Evolutionary conservation across 768 basidiomycete species (phyloP), one percentile per base, ranked within the genome.

Genomic region (Leccinum broughii): DNA sequence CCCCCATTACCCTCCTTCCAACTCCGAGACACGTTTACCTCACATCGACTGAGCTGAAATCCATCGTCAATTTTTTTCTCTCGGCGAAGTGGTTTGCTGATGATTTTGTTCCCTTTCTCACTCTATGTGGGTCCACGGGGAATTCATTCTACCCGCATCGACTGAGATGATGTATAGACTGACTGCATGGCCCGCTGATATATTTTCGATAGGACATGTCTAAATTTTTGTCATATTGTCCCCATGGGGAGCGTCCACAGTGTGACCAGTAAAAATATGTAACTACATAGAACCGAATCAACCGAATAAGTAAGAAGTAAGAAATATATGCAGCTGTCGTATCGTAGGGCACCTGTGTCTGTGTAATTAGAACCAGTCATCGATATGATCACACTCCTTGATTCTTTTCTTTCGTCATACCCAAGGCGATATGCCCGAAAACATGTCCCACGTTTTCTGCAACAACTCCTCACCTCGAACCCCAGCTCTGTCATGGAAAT

Each of bases 401-500:
- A 3, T n/a, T n/a, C 61, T 41, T 41, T n/a, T n/a, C 10, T 41
- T n/a, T 20, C 6, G 8, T 37, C 0, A 8, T 55, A 35, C 53
- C 55, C 32, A 62, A 53, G 11, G n/a, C n/a, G 15, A 14, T 15
- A 46, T 24, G n/a, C 66, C 59, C 7, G 62, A 63, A 32, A 71
- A 64, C 20, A 64, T 0, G 0, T 60, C 54, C 67, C 70, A 64
- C 17, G 67, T 60, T 20, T 51, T 46, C 44, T 66, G 64, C 9
- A 72, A 46, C 3, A 72, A 24, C 28, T 70, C 71, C 6, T 60
- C 61, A 0, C 62, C 56, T 24, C 65, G 62, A 8, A 28, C 4
- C 6, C 59, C 26, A 13, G 56, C 46, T 26, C 24, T 54, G 13
- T 56, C 68, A 34, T 73, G 70, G 59, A 75, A 66, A 24, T 65